Base-by-base conservation (phyloP, 352 stramenopile species). In the Peronospora farinosa region DNA sequence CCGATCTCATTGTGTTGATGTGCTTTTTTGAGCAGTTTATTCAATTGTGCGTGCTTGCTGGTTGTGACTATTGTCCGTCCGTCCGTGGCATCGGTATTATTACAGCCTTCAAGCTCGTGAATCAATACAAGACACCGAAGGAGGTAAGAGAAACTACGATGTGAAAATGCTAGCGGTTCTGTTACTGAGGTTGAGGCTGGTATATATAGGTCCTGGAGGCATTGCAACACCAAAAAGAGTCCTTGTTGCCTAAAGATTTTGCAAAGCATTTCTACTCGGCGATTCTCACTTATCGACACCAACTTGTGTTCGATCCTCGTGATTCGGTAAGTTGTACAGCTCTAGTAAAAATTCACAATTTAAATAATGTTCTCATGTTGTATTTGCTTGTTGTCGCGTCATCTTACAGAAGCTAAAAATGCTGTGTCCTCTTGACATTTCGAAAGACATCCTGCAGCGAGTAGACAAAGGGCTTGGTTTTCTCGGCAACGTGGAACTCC, bases 31-130 rank as follows among this genome's bases (percentile, higher is more conserved):
- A 21, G 7, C 40, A 91, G 80, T 90, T 92, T 52, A 56, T 92
- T 33, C 62, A 84, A 28, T 43, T 96, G 0, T 97, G 88, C 27
- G 78, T 96, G 16, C 64, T 97, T 1, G 72, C 73, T 51, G 88
- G 88, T 6, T 96, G 88, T 40, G 88, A 97, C 63, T 97, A 96
- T 44, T 95, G 85, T 40, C 65, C 78, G 4, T 86, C 78, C 0
- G 48, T 96, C 10, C 51, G 46, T 27, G 78, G 83, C 1, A 60
- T 96, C 39, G 88, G 88, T 6, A 78, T 95, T 36, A 67, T 81
- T n/a, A 89, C 66, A 7, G 88, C 88, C 2, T 89, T 95, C 56
- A 81, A 85, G 36, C 40, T 86, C 12, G 78, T 95, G 8, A 74
- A 68, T 43, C 16, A 62, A 5, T 61, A 80, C 47, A 74, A 72